Evolutionary conservation across 257 asterid genomes (phyloP).

Genomic region (Capsicum rhomboideum): DNA sequence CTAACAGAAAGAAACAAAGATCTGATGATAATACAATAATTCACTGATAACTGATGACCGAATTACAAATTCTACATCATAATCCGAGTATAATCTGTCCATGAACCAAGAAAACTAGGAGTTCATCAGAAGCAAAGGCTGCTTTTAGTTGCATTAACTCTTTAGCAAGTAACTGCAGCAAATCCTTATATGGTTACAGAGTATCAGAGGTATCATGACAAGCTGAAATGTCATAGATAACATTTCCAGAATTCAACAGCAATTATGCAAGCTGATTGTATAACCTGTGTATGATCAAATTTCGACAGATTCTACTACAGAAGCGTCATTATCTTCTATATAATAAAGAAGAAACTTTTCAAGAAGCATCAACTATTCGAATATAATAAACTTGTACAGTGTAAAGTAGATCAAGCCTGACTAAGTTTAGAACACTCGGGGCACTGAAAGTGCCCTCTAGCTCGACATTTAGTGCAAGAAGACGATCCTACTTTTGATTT

Average conservation of each 20-base stretch:
- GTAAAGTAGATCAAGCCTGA: not conserved
- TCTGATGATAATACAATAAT: no score
- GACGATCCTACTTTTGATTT: constrained; percentile 19
- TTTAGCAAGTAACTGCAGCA: not conserved
- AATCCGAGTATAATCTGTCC: not conserved
- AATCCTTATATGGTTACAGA: not conserved
- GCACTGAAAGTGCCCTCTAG: constrained; percentile 60
- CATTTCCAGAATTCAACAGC: not conserved
- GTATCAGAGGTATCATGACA: not conserved
- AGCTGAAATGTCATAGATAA: not conserved
- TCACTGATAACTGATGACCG: no score
- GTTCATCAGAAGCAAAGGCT: no score
- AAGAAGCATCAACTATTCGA: not conserved
- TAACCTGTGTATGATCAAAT: not conserved
- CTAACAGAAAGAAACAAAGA: not conserved
- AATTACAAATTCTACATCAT: not conserved
- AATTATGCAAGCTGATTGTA: not conserved
- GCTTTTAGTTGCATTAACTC: no score
- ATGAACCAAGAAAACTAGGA: not conserved
- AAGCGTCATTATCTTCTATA: not conserved
- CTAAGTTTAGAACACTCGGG: constrained; percentile 42
- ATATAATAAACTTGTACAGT: no score
- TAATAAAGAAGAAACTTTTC: not conserved
- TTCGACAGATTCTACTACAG: not conserved
- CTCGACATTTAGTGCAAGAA: constrained; percentile 45